Evolutionary conservation across 768 basidiomycete genomes (phyloP), one percentile per base, ranked within the genome.

Genomic region (Xanthoconium purpureum): DNA sequence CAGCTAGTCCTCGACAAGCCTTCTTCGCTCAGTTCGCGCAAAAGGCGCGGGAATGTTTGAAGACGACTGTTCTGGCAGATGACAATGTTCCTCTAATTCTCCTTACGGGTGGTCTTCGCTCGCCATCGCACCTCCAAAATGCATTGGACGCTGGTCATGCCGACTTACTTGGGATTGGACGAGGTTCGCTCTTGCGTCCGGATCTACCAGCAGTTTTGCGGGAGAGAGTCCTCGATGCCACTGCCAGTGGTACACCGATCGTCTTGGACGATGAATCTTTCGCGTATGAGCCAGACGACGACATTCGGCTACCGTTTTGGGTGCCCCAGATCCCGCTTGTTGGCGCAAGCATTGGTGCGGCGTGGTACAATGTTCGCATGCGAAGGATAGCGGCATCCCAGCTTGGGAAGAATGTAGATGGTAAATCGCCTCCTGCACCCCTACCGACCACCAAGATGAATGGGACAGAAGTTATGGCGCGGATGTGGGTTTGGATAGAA

Each of bases 51-150:
- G 64, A 72, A 43, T 71, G 75, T 28, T 64, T 91, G 3, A 67
- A 73, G n/a, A 60, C 70, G 4, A 47, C 74, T 1, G 52, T 73
- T 1, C 62, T 66, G 12, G 53, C 61, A 10, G 59, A 65, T 10
- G 36, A 56, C 7, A 51, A 64, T 9, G 64, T 70, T 3, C 90
- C 92, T 1, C 74, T 88, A 8, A 76, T 94, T 60, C 74, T 94
- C 30, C 80, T 95, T 29, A 94, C 93, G 0, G 93, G 93, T 30
- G 91, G 91, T 24, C 79, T 96, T 39, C 75, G 79, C 24, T 83
- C 85, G 0, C 80, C 83, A 15, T 71, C 77, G 0, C 77, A 82
- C 32, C 74, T 94, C 38, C 70, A 76, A 12, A 67, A 73, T 15
- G 88, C 81, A 1, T 76, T 92, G 15, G 59, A 65, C 0, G 71